phyloP scores from a whole-genome alignment of 306 rosid species.

The Cicer chorassanicum region DNA sequence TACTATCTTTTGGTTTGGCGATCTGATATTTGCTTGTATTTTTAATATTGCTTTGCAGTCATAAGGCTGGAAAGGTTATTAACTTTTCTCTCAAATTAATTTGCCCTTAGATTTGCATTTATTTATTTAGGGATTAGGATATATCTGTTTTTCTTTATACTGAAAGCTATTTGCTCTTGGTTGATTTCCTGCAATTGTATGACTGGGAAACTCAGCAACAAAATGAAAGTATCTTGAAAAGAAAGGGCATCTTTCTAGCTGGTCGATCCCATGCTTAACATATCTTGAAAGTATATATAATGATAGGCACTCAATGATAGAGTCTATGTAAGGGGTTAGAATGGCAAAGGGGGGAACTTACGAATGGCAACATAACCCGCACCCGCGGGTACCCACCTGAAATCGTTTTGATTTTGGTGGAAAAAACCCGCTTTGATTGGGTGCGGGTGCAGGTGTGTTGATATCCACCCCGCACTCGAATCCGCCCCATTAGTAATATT shows the following conservation, averaged over 20 bases:
- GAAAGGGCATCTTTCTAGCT: conserved; percentile 3
- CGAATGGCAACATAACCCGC: no score
- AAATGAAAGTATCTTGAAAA: conserved; percentile 10
- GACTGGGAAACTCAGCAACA: conserved; percentile 6
- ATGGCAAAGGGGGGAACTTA: no score
- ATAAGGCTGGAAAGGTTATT: conserved; percentile 19
- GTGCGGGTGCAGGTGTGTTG: no score
- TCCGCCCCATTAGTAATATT: no score
- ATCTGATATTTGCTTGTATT: background rate
- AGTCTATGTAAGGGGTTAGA: no score
- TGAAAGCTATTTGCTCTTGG: background rate
- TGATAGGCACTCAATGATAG: no score
- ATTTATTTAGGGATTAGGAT: background rate
- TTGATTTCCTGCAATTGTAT: conserved; percentile 29
- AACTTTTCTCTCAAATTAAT: conserved; percentile 4
- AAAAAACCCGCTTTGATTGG: no score
- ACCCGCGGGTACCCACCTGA: no score
- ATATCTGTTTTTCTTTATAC: background rate
- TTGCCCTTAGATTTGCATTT: background rate
- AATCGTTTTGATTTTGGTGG: no score
- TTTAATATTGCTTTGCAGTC: background rate
- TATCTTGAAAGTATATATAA: background rate
- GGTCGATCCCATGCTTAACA: background rate
- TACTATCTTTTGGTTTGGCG: conserved; percentile 22
- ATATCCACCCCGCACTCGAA: no score